Conservation (phyloP, 2,329 filamentous ascomycete species). For the Leptographium lundbergii region DNA sequence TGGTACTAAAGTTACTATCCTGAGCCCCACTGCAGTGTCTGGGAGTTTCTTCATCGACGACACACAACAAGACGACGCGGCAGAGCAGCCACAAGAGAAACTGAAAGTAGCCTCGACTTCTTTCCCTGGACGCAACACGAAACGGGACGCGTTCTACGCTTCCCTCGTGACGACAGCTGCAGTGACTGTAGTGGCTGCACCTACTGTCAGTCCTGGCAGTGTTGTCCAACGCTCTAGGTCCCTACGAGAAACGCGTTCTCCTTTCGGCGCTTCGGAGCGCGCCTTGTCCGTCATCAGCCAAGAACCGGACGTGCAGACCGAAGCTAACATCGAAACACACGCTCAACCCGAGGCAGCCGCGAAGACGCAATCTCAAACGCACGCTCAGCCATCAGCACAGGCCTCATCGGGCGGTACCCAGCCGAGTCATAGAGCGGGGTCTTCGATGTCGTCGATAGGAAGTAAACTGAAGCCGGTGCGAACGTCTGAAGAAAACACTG, state of each 20-base stretch:
- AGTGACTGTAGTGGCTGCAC: not conserved
- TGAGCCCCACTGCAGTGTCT: constrained; percentile 18
- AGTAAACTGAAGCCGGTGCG: constrained; percentile 40
- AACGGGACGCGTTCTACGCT: not conserved
- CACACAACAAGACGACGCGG: constrained; percentile 21
- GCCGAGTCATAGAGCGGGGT: constrained; percentile 34
- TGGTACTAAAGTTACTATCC: constrained; percentile 22
- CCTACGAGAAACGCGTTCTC: not conserved
- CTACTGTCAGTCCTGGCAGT: not conserved
- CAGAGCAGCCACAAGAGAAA: constrained; percentile 17
- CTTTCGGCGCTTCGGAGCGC: not conserved
- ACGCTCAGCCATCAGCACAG: not conserved
- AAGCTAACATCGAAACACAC: not conserved
- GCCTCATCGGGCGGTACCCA: constrained; percentile 10
- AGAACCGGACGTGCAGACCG: not conserved
- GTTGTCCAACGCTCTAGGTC: not conserved
- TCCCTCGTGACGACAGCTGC: not conserved
- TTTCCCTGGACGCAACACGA: constrained; percentile 13
- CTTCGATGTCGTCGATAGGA: constrained; percentile 35
- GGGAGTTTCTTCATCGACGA: constrained; percentile 22
- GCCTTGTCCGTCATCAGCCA: not conserved
- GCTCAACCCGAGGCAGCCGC: not conserved
- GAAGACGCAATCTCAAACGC: not conserved
- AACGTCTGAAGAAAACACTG: constrained; percentile 44
- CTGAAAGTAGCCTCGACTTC: not conserved